These are phyloP conservation scores for Penicillium macrosclerotiorum DNA, from an alignment of 495 filamentous ascomycete species.

Conservation along the genomic window DNA sequence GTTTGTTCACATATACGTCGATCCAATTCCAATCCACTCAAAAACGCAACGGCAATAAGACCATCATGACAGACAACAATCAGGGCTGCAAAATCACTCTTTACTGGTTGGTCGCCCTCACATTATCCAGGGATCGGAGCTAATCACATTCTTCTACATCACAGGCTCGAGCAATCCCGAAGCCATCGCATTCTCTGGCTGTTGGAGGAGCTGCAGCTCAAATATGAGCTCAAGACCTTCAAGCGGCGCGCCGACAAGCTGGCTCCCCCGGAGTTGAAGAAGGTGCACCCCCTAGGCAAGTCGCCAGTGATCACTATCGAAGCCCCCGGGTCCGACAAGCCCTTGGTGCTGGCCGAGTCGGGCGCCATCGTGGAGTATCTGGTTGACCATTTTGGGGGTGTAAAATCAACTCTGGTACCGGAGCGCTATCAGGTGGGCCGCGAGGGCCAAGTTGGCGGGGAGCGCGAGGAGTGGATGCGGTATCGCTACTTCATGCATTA, in stretches of 20 bases:
- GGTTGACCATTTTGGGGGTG: slow-evolving; percentile 62
- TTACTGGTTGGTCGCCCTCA: slow-evolving; percentile 58
- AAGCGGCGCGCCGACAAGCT: slow-evolving; percentile 58
- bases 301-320: slow-evolving; percentile 70
- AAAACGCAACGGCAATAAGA: background rate
- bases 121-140: too few species aligned
- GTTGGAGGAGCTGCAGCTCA: slow-evolving; percentile 76
- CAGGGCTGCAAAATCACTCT: slow-evolving; percentile 65
- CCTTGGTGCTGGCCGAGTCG: slow-evolving; percentile 75
- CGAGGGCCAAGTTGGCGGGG: slow-evolving; percentile 58
- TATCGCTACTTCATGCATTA: slow-evolving; percentile 82
- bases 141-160: background rate
- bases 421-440: slow-evolving; percentile 52
- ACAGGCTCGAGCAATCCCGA: slow-evolving; percentile 51
- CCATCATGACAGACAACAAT: slow-evolving; percentile 38
- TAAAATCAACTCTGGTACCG: slow-evolving; percentile 54
- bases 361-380: slow-evolving; percentile 79
- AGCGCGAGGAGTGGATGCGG: slow-evolving; percentile 73
- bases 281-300: slow-evolving; percentile 84
- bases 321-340: slow-evolving; percentile 39
- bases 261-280: slow-evolving; percentile 69
- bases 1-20: too few species aligned
- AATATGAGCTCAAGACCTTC: slow-evolving; percentile 75
- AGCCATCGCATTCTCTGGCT: slow-evolving; percentile 87
- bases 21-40: too few species aligned